These are phyloP conservation scores for Pestalotiopsis sp. DNA, from an alignment of 2,329 filamentous ascomycete species.

Conservation along the genomic window DNA sequence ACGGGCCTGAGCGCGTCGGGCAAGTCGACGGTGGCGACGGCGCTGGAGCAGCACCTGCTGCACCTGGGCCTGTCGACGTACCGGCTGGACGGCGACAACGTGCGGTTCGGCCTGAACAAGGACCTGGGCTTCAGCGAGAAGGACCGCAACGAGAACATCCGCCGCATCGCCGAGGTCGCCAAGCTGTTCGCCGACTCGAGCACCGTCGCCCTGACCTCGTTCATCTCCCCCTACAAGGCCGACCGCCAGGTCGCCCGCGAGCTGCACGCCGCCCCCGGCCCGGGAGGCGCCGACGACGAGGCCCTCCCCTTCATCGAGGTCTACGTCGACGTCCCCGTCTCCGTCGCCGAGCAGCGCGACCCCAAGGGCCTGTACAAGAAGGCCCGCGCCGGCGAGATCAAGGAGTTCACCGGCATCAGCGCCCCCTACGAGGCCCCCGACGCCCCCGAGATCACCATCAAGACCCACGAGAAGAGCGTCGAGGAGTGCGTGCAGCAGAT, in stretches of 20 bases:
- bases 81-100: constrained; percentile 96
- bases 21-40: constrained; percentile 95
- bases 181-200: constrained; percentile 94
- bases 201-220: constrained; percentile 87
- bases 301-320: constrained; percentile 90
- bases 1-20: constrained; percentile 95
- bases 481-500: constrained; percentile 90
- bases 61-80: constrained; percentile 83
- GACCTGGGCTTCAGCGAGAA: constrained; percentile 92
- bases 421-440: constrained; percentile 92
- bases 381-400: constrained; percentile 89
- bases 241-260: constrained; percentile 82
- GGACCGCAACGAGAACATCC: constrained; percentile 97
- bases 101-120: constrained; percentile 97
- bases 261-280: constrained; percentile 66
- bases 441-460: constrained; percentile 83
- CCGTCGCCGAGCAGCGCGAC: constrained; percentile 91
- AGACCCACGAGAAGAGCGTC: constrained; percentile 78
- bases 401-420: constrained; percentile 94
- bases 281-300: constrained; percentile 66
- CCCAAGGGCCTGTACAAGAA: constrained; percentile 99
- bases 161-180: constrained; percentile 92
- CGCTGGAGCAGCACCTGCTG: constrained; percentile 94
- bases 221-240: constrained; percentile 92
- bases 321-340: constrained; percentile 86